Evolutionary conservation across 1,284 basidiomycete species (phyloP), one percentile per base, ranked within the genome.

Genomic region (Ganoderma lucidum): DNA sequence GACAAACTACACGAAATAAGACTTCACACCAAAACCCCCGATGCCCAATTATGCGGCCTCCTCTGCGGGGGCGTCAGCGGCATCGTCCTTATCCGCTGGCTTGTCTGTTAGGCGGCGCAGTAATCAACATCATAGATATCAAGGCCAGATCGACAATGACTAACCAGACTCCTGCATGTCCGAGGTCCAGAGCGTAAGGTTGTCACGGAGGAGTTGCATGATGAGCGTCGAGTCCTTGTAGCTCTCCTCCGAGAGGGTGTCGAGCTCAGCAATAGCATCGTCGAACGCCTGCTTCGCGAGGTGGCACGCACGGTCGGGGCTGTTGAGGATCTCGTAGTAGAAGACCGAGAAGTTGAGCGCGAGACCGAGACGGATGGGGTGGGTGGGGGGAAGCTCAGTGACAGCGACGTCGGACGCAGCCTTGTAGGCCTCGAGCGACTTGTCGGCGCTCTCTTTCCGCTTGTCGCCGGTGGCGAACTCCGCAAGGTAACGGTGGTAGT

Each of bases 321-420:
- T 95, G 92, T 99, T 99, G 84, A 99, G 93, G 84, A 99, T 99
- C 86, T 99, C 98, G 87, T 99, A 99, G 92, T 99, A 99, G 90
- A 99, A 99, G 70, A 99, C 97, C 72, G 96, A 98, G 91, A 99
- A 99, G 92, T 99, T 99, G 80, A 99, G 90, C 63, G 97, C 98
- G 69, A 99, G 95, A 85, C 97, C 97, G 74, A 99, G 95, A 81
- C 97, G 96, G 85, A 99, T 99, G 77, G 97, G 97, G 88, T 99
- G 98, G 78, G 97, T 99, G 37, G 97, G 98, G 55, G 97, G 96
- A 64, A 99, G 93, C 86, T 99, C 97, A 65, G 94, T 97, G 76
- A 97, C 93, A 76, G 97, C 97, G 82, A 99, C 97, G 77, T 99
- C 97, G 66, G 97, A 98, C 68, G 97, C 97, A 75, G 96, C 95